Base-by-base conservation (phyloP, 768 basidiomycete genomes). In the Auricularia cornea region DNA sequence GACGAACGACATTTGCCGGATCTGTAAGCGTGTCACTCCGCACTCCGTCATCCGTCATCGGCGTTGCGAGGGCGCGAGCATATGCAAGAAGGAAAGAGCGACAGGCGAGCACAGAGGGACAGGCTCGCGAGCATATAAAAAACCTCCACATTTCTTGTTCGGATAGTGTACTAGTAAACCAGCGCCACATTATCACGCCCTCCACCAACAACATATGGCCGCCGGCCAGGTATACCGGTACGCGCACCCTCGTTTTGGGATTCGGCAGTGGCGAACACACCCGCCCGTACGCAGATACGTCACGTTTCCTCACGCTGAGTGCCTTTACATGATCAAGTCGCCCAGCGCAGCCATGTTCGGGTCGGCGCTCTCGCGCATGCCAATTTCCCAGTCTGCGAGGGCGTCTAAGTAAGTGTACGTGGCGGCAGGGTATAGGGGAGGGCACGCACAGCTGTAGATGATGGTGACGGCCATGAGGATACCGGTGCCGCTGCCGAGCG, bases 391-490 rank as follows among this genome's bases (percentile, higher is more conserved):
- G 75, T 95, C 92, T 93, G 68, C 8, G 59, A 28, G 30, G 28
- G 14, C 20, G 18, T 12, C 40, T 32, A 69, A 59, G 20, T 60
- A 18, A 40, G 31, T 29, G 38, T 33, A 28, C 32, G 60, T 66
- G 1, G 66, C n/a, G n/a, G 62, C 40, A 67, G 57, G 51, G 60
- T 6, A 33, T 60, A 29, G 35, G 60, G 35, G 61, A 32, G 33
- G 31, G 3, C 3, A 84, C 86, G 71, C 72, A 88, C 87, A 93
- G 75, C 92, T 89, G 75, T 97, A 97, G 75, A 98, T 97, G 72
- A 94, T 98, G 28, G 96, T 97, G 60, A 96, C 94, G 33, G 94
- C 94, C 93, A 98, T 95, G 67, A 98, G 80, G 71, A 97, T 97
- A 82, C 93, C 92, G 4, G 92, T 95, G 57, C 94, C 94, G 70